These are phyloP conservation scores for Sistotremastrum suecicum DNA, from an alignment of 768 basidiomycete species.

Conservation along the genomic window DNA sequence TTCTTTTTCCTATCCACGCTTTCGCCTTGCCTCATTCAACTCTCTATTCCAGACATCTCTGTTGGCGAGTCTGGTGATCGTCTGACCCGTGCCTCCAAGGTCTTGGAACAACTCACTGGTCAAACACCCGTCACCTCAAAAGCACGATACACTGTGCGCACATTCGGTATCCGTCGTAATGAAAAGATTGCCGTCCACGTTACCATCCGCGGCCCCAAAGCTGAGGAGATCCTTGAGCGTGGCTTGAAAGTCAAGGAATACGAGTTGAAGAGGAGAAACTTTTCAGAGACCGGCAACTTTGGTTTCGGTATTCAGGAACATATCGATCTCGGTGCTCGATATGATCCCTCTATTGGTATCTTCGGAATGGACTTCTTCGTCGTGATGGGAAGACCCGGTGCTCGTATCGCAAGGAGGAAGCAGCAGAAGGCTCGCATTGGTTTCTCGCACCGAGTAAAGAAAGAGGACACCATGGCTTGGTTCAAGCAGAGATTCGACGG, in stretches of 20 bases:
- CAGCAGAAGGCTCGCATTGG: constrained; percentile 80
- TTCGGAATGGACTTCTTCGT: constrained; percentile 99
- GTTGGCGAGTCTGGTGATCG: constrained; percentile 99
- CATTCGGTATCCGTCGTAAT: constrained; percentile 98
- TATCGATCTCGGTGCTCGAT: constrained; percentile 97
- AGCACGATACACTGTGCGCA: constrained; percentile 98
- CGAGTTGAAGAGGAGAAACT: constrained; percentile 93
- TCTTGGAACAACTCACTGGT: constrained; percentile 97
- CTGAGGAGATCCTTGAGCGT: constrained; percentile 98
- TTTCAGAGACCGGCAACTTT: constrained; percentile 98
- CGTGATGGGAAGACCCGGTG: constrained; percentile 94
- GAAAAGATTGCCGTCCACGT: constrained; percentile 99
- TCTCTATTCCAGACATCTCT: constrained; percentile 68
- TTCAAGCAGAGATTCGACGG: constrained; percentile 99
- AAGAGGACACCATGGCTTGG: constrained; percentile 95
- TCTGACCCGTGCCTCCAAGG: constrained; percentile 97
- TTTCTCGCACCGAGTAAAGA: constrained; percentile 79
- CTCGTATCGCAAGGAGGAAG: constrained; percentile 82
- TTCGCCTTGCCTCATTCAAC: constrained; percentile 3
- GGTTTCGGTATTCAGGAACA: constrained; percentile 99
- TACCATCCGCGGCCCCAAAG: constrained; percentile 98
- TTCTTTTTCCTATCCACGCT: constrained; percentile 1
- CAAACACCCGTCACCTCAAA: constrained; percentile 99
- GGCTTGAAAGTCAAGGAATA: constrained; percentile 99
- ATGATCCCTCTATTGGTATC: constrained; percentile 97